phyloP scores from a whole-genome alignment of 495 filamentous ascomycete species.

The Cetradonia linearis region DNA sequence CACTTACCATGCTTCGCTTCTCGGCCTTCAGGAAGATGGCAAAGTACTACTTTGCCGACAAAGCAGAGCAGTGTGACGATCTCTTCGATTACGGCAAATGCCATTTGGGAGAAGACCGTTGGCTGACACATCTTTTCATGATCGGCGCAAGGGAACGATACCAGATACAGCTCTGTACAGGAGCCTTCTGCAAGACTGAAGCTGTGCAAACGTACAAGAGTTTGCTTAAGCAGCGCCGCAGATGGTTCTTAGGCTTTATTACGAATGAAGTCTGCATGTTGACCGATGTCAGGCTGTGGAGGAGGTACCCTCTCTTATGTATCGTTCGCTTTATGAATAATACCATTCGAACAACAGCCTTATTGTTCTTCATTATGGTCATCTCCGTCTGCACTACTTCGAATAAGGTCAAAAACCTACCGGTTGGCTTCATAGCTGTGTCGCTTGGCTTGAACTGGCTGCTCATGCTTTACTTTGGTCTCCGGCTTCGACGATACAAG shows the following conservation, averaged over 20 bases:
- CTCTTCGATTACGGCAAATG: slow-evolving; percentile 95
- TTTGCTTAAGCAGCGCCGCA: slow-evolving; percentile 85
- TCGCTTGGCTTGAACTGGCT: slow-evolving; percentile 90
- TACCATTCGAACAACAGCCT: slow-evolving; percentile 88
- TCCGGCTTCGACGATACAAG: slow-evolving; percentile 79
- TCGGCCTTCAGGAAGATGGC: slow-evolving; percentile 96
- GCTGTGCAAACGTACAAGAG: slow-evolving; percentile 81
- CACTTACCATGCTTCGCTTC: slow-evolving; percentile 88
- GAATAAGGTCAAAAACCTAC: slow-evolving; percentile 64
- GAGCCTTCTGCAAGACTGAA: slow-evolving; percentile 97
- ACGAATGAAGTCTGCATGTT: slow-evolving; percentile 99
- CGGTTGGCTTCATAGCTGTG: slow-evolving; percentile 91
- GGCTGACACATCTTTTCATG: slow-evolving; percentile 99
- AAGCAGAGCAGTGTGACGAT: slow-evolving; percentile 91
- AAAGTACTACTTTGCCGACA: slow-evolving; percentile 98
- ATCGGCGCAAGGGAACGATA: slow-evolving; percentile 86
- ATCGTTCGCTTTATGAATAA: slow-evolving; percentile 90
- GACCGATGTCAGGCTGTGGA: slow-evolving; percentile 87
- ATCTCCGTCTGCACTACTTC: slow-evolving; percentile 80
- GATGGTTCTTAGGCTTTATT: slow-evolving; percentile 97
- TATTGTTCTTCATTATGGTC: slow-evolving; percentile 93
- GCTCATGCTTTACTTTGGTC: slow-evolving; percentile 93
- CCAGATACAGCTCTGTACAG: slow-evolving; percentile 95
- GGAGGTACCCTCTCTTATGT: slow-evolving; percentile 80
- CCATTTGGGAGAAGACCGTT: slow-evolving; percentile 91